These are phyloP conservation scores for Eremothecium gossypii DNA, from an alignment of 1,139 yeast species.

Conservation along the genomic window DNA sequence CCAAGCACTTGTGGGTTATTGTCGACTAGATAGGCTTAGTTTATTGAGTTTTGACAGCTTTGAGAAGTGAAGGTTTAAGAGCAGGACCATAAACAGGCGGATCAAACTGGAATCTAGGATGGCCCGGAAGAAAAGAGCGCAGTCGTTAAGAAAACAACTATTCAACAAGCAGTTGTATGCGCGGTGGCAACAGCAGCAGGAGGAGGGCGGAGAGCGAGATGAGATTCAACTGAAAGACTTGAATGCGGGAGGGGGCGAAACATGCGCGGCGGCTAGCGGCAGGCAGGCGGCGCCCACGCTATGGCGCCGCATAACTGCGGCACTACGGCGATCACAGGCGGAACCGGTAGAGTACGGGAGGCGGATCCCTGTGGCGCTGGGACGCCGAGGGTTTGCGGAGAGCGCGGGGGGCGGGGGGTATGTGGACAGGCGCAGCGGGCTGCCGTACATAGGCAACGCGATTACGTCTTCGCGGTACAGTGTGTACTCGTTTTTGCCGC, in stretches of 20 bases:
- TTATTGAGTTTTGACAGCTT: too few species aligned
- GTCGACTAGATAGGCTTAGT: too few species aligned
- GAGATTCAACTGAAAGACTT: constrained; percentile 27
- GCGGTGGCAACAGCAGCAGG: constrained; percentile 18
- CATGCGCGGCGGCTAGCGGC: background rate
- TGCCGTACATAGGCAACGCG: constrained; percentile 54
- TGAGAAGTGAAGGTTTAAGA: background rate
- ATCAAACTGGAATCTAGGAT: background rate
- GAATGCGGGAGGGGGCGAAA: background rate
- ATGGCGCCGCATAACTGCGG: constrained; percentile 16
- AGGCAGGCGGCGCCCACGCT: too few species aligned
- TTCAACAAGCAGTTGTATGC: constrained; percentile 40
- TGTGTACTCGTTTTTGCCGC: constrained; percentile 70
- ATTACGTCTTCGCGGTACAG: constrained; percentile 88
- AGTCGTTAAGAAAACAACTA: constrained; percentile 64
- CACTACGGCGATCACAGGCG: constrained; percentile 6
- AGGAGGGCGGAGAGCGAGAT: constrained; percentile 7
- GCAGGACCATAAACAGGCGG: background rate
- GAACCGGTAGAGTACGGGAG: constrained; percentile 61
- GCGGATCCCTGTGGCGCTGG: constrained; percentile 53
- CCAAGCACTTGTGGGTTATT: too few species aligned
- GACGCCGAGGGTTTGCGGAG: constrained; percentile 16
- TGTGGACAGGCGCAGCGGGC: constrained; percentile 58
- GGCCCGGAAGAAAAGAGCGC: constrained; percentile 49
- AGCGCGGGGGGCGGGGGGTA: constrained; percentile 9